These are phyloP conservation scores for Coccomyxa sp. DNA, from an alignment of 139 green algal genomes.

Conservation along the genomic window DNA sequence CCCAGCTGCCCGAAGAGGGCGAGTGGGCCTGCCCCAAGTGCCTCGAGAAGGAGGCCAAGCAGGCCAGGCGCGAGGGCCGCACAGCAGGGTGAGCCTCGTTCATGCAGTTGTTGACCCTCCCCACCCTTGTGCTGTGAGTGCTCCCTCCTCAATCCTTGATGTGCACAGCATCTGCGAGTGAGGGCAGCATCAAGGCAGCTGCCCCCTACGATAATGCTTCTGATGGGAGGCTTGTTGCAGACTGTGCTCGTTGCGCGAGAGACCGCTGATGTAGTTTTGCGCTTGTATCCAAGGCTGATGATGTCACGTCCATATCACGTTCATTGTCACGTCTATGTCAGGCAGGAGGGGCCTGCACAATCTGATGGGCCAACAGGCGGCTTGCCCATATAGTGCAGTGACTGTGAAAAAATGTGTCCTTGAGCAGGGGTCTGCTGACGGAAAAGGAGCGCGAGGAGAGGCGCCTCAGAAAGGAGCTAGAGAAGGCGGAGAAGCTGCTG, in stretches of 20 bases:
- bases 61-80: not conserved
- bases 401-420: too few relatives aligned
- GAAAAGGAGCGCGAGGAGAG: conserved; percentile 42
- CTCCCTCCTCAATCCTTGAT: not conserved
- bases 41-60: conserved; percentile 3
- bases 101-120: not conserved
- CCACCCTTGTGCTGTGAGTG: not conserved
- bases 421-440: conserved; percentile 10
- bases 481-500: conserved; percentile 19
- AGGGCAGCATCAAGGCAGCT: not conserved
- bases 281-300: too few relatives aligned
- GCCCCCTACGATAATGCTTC: too few relatives aligned
- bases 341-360: too few relatives aligned
- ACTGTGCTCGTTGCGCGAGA: too few relatives aligned
- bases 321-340: too few relatives aligned
- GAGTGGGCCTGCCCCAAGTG: conserved; percentile 51
- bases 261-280: too few relatives aligned
- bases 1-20: conserved; percentile 26
- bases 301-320: too few relatives aligned
- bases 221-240: too few relatives aligned
- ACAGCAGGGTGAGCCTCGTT: not conserved
- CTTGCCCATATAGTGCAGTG: too few relatives aligned
- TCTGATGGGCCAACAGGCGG: too few relatives aligned
- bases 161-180: not conserved
- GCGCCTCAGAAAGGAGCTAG: not conserved